Evolutionary conservation across 2,329 filamentous ascomycete genomes (phyloP).

Genomic region (Geosmithia flava): DNA sequence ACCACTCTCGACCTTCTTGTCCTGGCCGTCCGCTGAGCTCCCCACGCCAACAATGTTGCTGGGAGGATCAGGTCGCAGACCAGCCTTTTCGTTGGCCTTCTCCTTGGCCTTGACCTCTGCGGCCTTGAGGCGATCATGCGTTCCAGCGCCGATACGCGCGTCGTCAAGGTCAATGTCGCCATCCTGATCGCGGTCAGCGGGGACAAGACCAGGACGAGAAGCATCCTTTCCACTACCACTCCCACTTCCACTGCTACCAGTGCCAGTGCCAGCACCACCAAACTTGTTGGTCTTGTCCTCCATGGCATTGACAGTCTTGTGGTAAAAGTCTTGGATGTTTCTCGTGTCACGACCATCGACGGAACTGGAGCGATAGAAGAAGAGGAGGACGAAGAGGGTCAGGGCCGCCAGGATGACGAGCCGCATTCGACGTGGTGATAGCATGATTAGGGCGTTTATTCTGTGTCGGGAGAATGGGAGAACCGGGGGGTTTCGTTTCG

Average conservation of each 20-base stretch:
- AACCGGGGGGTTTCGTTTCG: too few relatives aligned
- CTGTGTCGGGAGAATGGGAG: background rate
- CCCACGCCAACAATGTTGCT: constrained; percentile 46
- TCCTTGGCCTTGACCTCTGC: constrained; percentile 60
- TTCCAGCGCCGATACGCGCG: constrained; percentile 32
- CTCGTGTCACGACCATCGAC: constrained; percentile 33
- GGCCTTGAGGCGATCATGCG: constrained; percentile 50
- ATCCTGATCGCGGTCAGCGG: constrained; percentile 39
- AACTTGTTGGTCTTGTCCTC: constrained; percentile 13
- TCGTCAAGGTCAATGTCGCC: constrained; percentile 45
- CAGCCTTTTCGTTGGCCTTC: constrained; percentile 53
- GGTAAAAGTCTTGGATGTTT: constrained; percentile 43
- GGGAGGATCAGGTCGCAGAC: constrained; percentile 46
- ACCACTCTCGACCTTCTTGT: constrained; percentile 11
- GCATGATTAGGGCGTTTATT: constrained; percentile 33
- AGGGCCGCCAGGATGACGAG: constrained; percentile 53
- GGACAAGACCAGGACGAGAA: constrained; percentile 1
- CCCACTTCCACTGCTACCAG: background rate
- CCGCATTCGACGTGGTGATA: constrained; percentile 57
- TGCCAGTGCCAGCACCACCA: background rate
- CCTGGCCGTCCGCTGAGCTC: constrained; percentile 40
- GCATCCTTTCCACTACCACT: too few relatives aligned
- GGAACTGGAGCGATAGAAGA: constrained; percentile 60
- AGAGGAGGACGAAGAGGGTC: constrained; percentile 49
- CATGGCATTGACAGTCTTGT: constrained; percentile 45